Conservation (phyloP, 1,284 basidiomycete species). For the Pyrrhoderma lamaoense region DNA sequence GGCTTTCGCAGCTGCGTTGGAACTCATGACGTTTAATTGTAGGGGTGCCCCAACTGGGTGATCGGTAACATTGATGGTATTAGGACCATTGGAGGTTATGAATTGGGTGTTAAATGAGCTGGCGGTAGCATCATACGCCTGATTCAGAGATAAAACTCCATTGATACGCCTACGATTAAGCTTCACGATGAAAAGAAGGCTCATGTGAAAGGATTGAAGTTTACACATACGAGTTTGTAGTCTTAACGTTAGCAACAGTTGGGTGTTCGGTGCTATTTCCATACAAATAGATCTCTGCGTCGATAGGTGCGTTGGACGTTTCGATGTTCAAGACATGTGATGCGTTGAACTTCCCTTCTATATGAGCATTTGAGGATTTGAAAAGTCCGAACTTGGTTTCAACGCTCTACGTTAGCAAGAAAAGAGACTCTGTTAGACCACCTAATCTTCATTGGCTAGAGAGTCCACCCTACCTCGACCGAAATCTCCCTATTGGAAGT, state of each 20-base stretch:
- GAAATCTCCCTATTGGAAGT: slow-evolving; percentile 19
- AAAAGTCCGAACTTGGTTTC: slow-evolving; percentile 7
- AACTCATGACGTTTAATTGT: slow-evolving; percentile 7
- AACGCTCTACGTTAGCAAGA: slow-evolving; percentile 7
- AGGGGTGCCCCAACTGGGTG: slow-evolving; percentile 9
- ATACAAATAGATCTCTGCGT: slow-evolving; percentile 13
- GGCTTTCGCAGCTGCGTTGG: slow-evolving; percentile 10
- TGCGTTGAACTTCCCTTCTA: slow-evolving; percentile 17
- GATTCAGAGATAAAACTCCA: too few species aligned
- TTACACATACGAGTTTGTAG: slow-evolving; percentile 17
- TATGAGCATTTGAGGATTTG: slow-evolving; percentile 18
- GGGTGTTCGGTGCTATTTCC: not conserved
- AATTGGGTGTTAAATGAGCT: slow-evolving; percentile 13
- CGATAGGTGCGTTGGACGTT: slow-evolving; percentile 19
- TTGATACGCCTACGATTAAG: too few species aligned
- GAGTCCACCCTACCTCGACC: slow-evolving; percentile 19
- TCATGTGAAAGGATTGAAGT: not conserved
- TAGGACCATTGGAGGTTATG: slow-evolving; percentile 17
- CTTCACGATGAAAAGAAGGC: not conserved
- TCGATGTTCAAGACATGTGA: slow-evolving; percentile 9
- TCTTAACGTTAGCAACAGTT: too few species aligned
- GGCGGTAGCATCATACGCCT: not conserved
- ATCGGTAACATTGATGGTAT: slow-evolving; percentile 3
- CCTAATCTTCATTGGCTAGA: not conserved
- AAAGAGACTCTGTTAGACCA: too few species aligned